Conservation (phyloP, 2,329 filamentous ascomycete species). For the Talaromyces sp. region DNA sequence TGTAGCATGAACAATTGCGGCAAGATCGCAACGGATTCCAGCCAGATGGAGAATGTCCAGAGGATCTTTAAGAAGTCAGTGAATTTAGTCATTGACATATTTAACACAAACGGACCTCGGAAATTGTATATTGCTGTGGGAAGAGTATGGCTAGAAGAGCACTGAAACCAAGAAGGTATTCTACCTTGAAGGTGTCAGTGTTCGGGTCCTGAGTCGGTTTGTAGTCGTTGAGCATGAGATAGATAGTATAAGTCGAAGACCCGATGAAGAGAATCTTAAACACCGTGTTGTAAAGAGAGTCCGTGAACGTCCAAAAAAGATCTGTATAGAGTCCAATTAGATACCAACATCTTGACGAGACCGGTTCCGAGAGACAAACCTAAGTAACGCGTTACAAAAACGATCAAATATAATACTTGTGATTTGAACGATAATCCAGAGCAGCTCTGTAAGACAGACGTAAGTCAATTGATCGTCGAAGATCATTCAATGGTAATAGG, state of each 20-base stretch:
- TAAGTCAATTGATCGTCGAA: conserved; percentile 2
- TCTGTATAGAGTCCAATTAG: conserved; percentile 51
- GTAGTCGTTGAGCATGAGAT: conserved; percentile 96
- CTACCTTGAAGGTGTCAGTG: conserved; percentile 93
- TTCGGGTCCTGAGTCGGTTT: conserved; percentile 97
- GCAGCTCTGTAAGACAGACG: conserved; percentile 66
- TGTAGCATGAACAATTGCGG: conserved; percentile 98
- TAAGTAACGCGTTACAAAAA: conserved; percentile 91
- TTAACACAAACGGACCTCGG: conserved; percentile 51
- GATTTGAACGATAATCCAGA: conserved; percentile 98
- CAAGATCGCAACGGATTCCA: conserved; percentile 93
- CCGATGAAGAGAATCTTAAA: conserved; percentile 96
- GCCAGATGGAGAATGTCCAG: conserved; percentile 98
- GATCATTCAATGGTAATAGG: not conserved
- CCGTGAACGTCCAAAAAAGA: conserved; percentile 77
- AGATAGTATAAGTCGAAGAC: conserved; percentile 89
- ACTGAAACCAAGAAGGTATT: conserved; percentile 84
- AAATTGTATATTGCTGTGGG: conserved; percentile 76
- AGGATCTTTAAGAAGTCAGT: conserved; percentile 61
- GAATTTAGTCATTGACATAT: not conserved
- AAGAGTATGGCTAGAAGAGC: conserved; percentile 75
- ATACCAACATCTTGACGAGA: not conserved
- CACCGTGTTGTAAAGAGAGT: conserved; percentile 83
- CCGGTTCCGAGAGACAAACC: conserved; percentile 47
- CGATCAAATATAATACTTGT: conserved; percentile 88